Evolutionary conservation across 768 basidiomycete genomes (phyloP).

Genomic region (Naganishia kalamii): DNA sequence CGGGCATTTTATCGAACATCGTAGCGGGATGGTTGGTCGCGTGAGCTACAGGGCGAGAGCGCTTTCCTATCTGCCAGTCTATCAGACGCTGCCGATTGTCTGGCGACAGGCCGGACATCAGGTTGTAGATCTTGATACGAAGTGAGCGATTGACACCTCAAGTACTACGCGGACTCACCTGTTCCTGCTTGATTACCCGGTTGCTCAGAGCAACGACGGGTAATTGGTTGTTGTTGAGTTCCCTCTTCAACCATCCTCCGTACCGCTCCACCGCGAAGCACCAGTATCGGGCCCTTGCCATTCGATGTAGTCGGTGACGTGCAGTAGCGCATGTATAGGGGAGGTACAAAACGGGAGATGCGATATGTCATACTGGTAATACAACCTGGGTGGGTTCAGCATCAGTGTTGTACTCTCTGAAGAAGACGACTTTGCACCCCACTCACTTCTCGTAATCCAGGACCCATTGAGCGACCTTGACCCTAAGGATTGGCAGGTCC

Average conservation of each 20-base stretch:
- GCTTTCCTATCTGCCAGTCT: not conserved
- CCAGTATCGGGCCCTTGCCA: slow-evolving; percentile 47
- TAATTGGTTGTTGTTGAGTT: not conserved
- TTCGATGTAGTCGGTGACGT: slow-evolving; percentile 44
- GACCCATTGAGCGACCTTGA: slow-evolving; percentile 18
- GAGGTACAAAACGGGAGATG: slow-evolving; percentile 43
- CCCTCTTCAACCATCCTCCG: not conserved
- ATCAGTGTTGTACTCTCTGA: too few relatives aligned
- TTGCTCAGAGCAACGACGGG: not conserved
- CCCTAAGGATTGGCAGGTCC: not conserved
- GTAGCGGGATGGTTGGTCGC: not conserved
- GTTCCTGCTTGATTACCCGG: not conserved
- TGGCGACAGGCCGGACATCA: not conserved
- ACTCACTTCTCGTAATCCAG: slow-evolving; percentile 45
- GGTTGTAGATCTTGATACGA: not conserved
- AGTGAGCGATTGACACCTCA: not conserved
- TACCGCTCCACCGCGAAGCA: slow-evolving; percentile 47
- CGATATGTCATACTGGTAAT: not conserved
- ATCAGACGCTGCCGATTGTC: not conserved
- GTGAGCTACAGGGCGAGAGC: too few relatives aligned
- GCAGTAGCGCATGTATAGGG: slow-evolving; percentile 47
- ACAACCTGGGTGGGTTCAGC: too few relatives aligned
- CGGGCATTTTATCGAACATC: not conserved
- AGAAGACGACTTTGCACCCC: too few relatives aligned
- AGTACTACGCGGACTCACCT: not conserved